Evolutionary conservation across 1,139 yeast species (phyloP).

Genomic region (Casaregolazyma suthepensis): DNA sequence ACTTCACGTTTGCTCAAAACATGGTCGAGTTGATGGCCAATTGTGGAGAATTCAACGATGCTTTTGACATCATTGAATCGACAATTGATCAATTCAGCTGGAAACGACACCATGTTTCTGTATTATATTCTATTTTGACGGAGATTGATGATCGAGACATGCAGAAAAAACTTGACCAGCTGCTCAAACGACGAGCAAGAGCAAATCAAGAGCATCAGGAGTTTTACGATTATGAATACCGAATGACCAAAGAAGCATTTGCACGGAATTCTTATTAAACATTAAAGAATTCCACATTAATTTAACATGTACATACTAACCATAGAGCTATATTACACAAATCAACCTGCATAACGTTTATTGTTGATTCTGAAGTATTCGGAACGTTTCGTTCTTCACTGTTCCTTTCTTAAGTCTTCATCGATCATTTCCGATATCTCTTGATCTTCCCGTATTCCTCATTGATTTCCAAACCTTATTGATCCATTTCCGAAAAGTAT

Average conservation of each 20-base stretch:
- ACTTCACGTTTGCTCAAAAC: slow-evolving; percentile 61
- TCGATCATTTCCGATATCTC: too few relatives aligned
- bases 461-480: not conserved
- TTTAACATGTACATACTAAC: not conserved
- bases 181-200: not conserved
- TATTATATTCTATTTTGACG: slow-evolving; percentile 29
- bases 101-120: slow-evolving; percentile 37
- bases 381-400: too few relatives aligned
- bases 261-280: not conserved
- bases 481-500: slow-evolving; percentile 39
- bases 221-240: slow-evolving; percentile 7
- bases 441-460: not conserved
- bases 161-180: not conserved
- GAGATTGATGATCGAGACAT: slow-evolving; percentile 34
- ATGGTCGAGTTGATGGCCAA: slow-evolving; percentile 53
- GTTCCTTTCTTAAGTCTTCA: too few relatives aligned
- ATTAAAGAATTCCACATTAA: too few relatives aligned
- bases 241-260: not conserved
- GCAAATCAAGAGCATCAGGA: slow-evolving; percentile 4
- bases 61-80: slow-evolving; percentile 58
- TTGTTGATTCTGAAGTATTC: too few relatives aligned
- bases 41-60: slow-evolving; percentile 57
- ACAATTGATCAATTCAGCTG: slow-evolving; percentile 67
- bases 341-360: too few relatives aligned
- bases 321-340: too few relatives aligned